A percentile compares a stretch with the other conserved stretches of the same genome.
Conservation (phyloP, 805 yeast genomes). For the Yarrowia sp. region DNA sequence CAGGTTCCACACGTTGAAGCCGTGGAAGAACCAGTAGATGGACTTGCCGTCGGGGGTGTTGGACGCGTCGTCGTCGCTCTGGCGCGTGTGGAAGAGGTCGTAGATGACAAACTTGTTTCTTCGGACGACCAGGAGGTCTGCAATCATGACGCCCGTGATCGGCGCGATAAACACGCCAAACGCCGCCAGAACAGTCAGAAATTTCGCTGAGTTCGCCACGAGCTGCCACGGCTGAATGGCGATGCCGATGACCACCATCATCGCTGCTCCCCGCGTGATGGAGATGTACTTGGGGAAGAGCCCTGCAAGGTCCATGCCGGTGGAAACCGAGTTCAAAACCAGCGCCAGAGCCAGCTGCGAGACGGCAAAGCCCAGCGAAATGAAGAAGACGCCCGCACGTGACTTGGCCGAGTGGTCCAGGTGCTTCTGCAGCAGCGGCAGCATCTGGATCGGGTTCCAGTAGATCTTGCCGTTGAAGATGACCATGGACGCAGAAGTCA, state of each 20-base stretch:
- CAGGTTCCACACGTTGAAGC: constrained; percentile 47
- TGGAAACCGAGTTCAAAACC: constrained; percentile 46
- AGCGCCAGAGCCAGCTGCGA: constrained; percentile 13
- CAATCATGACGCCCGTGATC: constrained; percentile 41
- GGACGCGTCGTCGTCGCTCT: neutral
- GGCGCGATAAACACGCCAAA: constrained; percentile 46
- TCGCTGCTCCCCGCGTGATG: constrained; percentile 48
- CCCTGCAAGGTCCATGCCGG: constrained; percentile 53
- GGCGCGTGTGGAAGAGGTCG: constrained; percentile 42
- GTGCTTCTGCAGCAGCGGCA: constrained; percentile 42
- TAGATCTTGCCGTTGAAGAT: constrained; percentile 42
- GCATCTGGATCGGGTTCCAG: constrained; percentile 50
- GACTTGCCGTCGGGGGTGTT: constrained; percentile 34
- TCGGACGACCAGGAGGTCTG: constrained; percentile 46
- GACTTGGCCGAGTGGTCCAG: constrained; percentile 41
- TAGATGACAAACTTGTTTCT: constrained; percentile 43
- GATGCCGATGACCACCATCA: constrained; percentile 41
- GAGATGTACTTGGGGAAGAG: constrained; percentile 46
- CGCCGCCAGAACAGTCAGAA: constrained; percentile 41
- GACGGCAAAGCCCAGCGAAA: constrained; percentile 33
- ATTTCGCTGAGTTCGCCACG: constrained; percentile 40
- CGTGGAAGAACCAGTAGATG: constrained; percentile 46
- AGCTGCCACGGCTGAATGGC: constrained; percentile 46
- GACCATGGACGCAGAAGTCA: constrained; percentile 46
- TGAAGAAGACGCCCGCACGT: constrained; percentile 52